These are phyloP conservation scores for Conoideocrella luteorostrata DNA, from an alignment of 2,329 filamentous ascomycete species.

Conservation along the genomic window DNA sequence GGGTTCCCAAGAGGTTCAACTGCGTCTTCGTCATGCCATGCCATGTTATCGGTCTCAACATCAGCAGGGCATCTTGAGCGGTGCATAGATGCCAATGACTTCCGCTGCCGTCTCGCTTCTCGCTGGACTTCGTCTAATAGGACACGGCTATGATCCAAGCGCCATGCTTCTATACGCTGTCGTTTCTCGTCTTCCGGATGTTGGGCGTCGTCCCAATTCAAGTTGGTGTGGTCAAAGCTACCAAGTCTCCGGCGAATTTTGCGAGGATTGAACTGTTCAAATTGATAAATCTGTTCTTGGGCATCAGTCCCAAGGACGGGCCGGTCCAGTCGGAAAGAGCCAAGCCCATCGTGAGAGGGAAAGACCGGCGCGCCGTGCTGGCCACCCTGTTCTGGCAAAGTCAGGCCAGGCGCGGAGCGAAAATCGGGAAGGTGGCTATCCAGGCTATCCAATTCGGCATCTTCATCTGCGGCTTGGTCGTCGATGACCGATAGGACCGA, in stretches of 20 bases:
- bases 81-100: slow-evolving; percentile 47
- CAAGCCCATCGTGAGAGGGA: slow-evolving; percentile 88
- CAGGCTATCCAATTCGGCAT: slow-evolving; percentile 82
- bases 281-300: slow-evolving; percentile 82
- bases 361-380: slow-evolving; percentile 61
- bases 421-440: slow-evolving; percentile 91
- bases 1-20: slow-evolving; percentile 40
- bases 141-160: slow-evolving; percentile 80
- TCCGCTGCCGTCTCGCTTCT: slow-evolving; percentile 66
- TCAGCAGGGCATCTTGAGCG: slow-evolving; percentile 22
- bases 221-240: slow-evolving; percentile 43
- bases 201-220: slow-evolving; percentile 47
- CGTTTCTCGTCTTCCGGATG: slow-evolving; percentile 66
- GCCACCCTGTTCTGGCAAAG: slow-evolving; percentile 17
- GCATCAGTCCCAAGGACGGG: slow-evolving; percentile 48
- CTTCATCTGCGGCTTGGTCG: slow-evolving; percentile 48
- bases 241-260: slow-evolving; percentile 51
- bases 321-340: slow-evolving; percentile 67
- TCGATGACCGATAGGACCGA: slow-evolving; percentile 29
- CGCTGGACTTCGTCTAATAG: slow-evolving; percentile 84
- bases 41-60: slow-evolving; percentile 33
- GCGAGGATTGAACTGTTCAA: slow-evolving; percentile 76
- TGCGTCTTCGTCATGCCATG: slow-evolving; percentile 48
- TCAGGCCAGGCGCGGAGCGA: slow-evolving; percentile 48
- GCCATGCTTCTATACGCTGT: slow-evolving; percentile 84